Percentiles rank a stretch among this genome's conserved stretches.
These are phyloP conservation scores for Leishmania guyanensis DNA, from an alignment of 208 protist species.

Conservation along the genomic window DNA sequence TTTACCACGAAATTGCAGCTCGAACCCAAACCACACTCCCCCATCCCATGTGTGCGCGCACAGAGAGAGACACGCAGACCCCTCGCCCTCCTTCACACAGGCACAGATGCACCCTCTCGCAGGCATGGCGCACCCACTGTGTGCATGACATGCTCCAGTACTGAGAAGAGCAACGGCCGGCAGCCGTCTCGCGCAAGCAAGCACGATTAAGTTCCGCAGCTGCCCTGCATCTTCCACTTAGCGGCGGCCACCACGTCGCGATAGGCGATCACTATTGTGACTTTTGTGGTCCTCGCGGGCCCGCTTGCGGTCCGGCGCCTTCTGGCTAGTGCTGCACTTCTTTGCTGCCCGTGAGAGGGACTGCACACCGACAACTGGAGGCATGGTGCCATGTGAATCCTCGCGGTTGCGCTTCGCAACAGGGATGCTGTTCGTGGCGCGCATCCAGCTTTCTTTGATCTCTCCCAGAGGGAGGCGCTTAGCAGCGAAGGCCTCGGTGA, in stretches of 20 bases:
- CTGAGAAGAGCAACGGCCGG: not conserved
- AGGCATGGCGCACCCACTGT: not conserved
- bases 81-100: too few relatives aligned
- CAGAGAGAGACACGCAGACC: not conserved
- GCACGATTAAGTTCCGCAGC: not conserved
- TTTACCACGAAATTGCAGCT: not conserved
- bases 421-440: conserved; percentile 50
- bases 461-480: conserved; percentile 73
- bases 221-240: not conserved
- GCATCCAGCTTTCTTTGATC: conserved; percentile 70
- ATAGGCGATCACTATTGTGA: conserved; percentile 2
- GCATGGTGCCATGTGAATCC: conserved; percentile 14
- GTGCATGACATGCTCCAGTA: not conserved
- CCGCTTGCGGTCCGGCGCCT: conserved; percentile 22
- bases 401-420: conserved; percentile 46
- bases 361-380: conserved; percentile 30
- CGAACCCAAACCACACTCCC: not conserved
- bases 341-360: conserved; percentile 17
- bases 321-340: conserved; percentile 21
- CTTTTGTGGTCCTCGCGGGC: conserved; percentile 13
- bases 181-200: not conserved
- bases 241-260: conserved; percentile 7
- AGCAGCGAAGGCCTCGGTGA: conserved; percentile 52
- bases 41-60: too few relatives aligned
- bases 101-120: too few relatives aligned